These are phyloP conservation scores for Gaultheria prostrata DNA, from an alignment of 148 eudicot genomes.

Conservation along the genomic window DNA sequence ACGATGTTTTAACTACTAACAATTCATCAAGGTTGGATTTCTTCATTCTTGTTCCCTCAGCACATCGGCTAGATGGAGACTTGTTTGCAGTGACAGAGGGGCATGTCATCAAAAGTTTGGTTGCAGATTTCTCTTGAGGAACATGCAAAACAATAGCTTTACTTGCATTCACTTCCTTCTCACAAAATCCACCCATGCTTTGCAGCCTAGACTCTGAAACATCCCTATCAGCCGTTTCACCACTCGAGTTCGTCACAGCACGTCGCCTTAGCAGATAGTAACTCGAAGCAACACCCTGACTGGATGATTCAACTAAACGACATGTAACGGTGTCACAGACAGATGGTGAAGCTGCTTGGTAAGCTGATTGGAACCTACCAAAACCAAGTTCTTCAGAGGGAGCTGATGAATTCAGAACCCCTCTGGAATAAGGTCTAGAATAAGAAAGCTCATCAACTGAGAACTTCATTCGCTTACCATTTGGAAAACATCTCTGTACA, in stretches of 20 bases:
- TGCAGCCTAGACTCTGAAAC: constrained; percentile 32
- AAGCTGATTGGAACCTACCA: constrained; percentile 32
- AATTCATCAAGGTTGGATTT: constrained; percentile 34
- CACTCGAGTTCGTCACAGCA: constrained; percentile 27
- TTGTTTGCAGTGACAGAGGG: constrained; percentile 26
- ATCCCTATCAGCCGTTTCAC: constrained; percentile 24
- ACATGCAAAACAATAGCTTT: constrained; percentile 64
- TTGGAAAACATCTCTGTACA: constrained; percentile 23
- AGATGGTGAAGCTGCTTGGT: constrained; percentile 25
- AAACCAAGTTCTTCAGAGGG: constrained; percentile 42
- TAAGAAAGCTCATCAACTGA: constrained; percentile 50
- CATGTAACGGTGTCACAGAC: constrained; percentile 42
- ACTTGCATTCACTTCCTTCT: constrained; percentile 46
- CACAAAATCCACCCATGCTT: constrained; percentile 45
- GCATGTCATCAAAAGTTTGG: constrained; percentile 41
- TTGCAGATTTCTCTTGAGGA: constrained; percentile 78
- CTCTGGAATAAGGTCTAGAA: constrained; percentile 42
- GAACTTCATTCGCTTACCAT: constrained; percentile 50
- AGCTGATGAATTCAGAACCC: constrained; percentile 35
- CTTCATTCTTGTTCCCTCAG: constrained; percentile 33
- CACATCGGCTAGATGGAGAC: constrained; percentile 28
- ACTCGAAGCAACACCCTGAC: constrained; percentile 56
- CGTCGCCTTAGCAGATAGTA: constrained; percentile 54
- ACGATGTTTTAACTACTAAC: constrained; percentile 33
- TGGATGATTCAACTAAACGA: constrained; percentile 80